Evolutionary conservation across 23 red algal genomes (phyloP).

Genomic region (Porphyridium purpureum): DNA sequence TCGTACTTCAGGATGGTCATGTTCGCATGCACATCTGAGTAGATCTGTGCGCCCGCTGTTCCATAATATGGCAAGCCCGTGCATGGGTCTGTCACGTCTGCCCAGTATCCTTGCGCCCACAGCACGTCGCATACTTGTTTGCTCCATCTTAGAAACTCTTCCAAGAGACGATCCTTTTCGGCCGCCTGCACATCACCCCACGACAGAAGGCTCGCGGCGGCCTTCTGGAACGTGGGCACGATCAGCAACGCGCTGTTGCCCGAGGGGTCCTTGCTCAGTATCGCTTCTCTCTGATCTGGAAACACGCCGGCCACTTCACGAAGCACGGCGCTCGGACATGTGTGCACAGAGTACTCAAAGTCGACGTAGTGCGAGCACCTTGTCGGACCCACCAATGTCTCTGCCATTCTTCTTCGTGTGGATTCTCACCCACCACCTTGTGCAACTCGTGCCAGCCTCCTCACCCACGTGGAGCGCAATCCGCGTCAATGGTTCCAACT

Average conservation of each 20-base stretch:
- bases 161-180: conserved; percentile 35
- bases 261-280: neutral
- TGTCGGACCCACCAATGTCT: too few species aligned
- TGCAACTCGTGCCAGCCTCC: too few species aligned
- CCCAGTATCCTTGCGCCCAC: conserved; percentile 4
- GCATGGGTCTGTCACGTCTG: conserved; percentile 35
- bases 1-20: conserved; percentile 12
- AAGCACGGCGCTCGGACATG: neutral
- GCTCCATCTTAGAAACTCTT: conserved; percentile 20
- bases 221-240: conserved; percentile 32
- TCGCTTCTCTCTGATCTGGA: neutral
- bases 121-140: conserved; percentile 3
- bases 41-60: neutral
- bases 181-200: conserved; percentile 22
- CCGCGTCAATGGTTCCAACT: too few species aligned
- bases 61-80: conserved; percentile 20
- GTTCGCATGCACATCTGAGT: conserved; percentile 23
- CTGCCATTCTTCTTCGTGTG: too few species aligned
- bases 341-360: conserved; percentile 32
- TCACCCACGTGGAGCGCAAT: too few species aligned
- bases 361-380: too few species aligned
- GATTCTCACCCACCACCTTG: too few species aligned
- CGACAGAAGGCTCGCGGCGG: conserved; percentile 5
- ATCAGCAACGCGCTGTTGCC: neutral
- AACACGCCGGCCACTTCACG: conserved; percentile 19